Base-by-base conservation (phyloP, 331 rosid species). In the Ulmus americana region DNA sequence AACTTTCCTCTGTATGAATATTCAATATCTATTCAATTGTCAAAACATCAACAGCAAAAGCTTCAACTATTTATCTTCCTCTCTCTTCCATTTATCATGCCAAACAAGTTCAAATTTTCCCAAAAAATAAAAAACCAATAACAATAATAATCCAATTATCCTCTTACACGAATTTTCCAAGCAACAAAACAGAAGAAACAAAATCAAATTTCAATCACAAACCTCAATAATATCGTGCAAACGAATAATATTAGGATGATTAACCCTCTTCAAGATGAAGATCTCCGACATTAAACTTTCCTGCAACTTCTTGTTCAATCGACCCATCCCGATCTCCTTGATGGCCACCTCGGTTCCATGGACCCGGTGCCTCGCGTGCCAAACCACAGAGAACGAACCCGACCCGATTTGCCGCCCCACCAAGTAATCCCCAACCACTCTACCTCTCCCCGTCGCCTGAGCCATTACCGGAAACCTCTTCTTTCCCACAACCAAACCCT, bases 321-420 rank as follows among this genome's bases (percentile, higher is more conserved):
- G 79, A 8, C 70, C 70, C 71, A 81, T 94, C 45, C 82, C 85
- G 73, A 94, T 94, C 80, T 94, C 99, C 81, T 94, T 94, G 45
- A 90, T 94, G 51, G 99, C 99, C 52, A 94, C 99, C 79, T 94
- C 97, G 6, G 97, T 87, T 28, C 97, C 97, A 52, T 87, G 92
- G 35, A 90, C 86, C 28, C 84, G 77, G 81, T 94, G 99, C 70
- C 95, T 76, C 54, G 84, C 99, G 59, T 82, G 88, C 99, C 97
- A 94, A 45, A 94, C 99, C 69, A 84, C 95, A 66, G 99, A 94
- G 83, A 94, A 94, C 68, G 99, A 94, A 38, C 99, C 99, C 22
- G 96, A 72, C 55, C 99, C 99, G 54, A 94, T 85, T 81, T 85
- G 95, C 79, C 71, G 80, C 5, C 88, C 95, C 20, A 87, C 84